phyloP scores from a whole-genome alignment of 371 early-diverging fungal species.

The Mucor circinelloides region DNA sequence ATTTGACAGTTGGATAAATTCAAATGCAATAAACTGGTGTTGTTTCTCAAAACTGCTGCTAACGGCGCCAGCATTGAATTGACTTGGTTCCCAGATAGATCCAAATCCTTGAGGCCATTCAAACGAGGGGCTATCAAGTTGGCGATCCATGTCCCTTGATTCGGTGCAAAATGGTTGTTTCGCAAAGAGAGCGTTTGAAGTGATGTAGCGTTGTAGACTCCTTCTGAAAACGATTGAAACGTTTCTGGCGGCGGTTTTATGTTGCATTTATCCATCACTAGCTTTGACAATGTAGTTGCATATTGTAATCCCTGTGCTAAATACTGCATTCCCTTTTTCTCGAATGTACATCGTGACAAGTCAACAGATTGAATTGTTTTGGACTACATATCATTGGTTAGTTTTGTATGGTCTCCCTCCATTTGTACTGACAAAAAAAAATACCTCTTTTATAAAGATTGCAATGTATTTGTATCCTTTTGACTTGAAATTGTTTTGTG shows the following conservation, averaged over 20 bases:
- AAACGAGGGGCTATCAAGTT: conserved; percentile 53
- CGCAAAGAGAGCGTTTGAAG: conserved; percentile 56
- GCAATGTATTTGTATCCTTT: conserved; percentile 50
- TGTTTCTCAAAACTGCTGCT: conserved; percentile 55
- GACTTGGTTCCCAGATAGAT: conserved; percentile 56
- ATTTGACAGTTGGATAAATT: conserved; percentile 57
- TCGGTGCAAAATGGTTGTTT: conserved; percentile 49
- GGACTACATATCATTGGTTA: conserved; percentile 27
- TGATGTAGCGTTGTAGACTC: conserved; percentile 52
- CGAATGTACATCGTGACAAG: conserved; percentile 41
- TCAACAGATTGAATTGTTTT: conserved; percentile 39
- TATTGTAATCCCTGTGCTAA: conserved; percentile 57
- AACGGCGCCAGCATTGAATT: conserved; percentile 50
- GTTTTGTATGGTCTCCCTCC: not conserved
- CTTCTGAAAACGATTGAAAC: conserved; percentile 50
- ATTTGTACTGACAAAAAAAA: not conserved
- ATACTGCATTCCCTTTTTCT: conserved; percentile 58
- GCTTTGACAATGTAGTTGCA: conserved; percentile 46
- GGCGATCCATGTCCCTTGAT: conserved; percentile 12
- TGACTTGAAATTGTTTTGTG: conserved; percentile 39
- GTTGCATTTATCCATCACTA: conserved; percentile 63
- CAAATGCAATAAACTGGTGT: conserved; percentile 50
- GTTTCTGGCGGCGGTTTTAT: conserved; percentile 41
- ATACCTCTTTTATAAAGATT: conserved; percentile 48
- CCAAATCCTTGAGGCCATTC: conserved; percentile 59